phyloP scores from a whole-genome alignment of 1,284 basidiomycete genomes.

The Mycocalia duriaeana region DNA sequence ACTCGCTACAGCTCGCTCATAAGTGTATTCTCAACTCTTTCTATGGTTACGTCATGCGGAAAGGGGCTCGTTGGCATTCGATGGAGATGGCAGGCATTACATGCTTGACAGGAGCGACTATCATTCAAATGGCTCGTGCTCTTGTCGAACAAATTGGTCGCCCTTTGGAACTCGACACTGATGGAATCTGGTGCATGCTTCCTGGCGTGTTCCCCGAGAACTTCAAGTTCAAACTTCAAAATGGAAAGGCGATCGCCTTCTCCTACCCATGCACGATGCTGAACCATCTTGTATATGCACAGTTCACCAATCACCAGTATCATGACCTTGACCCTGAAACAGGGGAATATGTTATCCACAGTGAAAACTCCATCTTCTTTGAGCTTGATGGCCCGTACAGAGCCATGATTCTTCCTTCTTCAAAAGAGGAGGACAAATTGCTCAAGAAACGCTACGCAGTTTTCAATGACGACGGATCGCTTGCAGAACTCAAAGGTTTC shows the following conservation, averaged over 20 bases:
- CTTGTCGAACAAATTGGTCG: conserved; percentile 96
- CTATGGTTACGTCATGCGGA: conserved; percentile 99
- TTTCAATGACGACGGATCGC: conserved; percentile 96
- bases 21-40: conserved; percentile 99
- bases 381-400: conserved; percentile 98
- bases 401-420: conserved; percentile 98
- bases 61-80: conserved; percentile 98
- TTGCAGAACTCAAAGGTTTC: conserved; percentile 98
- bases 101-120: conserved; percentile 96
- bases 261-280: conserved; percentile 99
- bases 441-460: conserved; percentile 99
- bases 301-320: conserved; percentile 98
- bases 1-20: conserved; percentile 98
- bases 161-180: conserved; percentile 96
- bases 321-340: conserved; percentile 86
- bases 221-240: conserved; percentile 89
- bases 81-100: conserved; percentile 99
- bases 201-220: conserved; percentile 97
- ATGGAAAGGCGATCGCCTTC: conserved; percentile 85
- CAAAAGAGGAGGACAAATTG: conserved; percentile 98
- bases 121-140: conserved; percentile 99
- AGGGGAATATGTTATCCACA: conserved; percentile 83
- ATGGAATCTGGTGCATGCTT: conserved; percentile 99
- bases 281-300: conserved; percentile 93
- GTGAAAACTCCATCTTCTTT: conserved; percentile 99